phyloP scores from a whole-genome alignment of 805 yeast species.

The Candida loeiensis region DNA sequence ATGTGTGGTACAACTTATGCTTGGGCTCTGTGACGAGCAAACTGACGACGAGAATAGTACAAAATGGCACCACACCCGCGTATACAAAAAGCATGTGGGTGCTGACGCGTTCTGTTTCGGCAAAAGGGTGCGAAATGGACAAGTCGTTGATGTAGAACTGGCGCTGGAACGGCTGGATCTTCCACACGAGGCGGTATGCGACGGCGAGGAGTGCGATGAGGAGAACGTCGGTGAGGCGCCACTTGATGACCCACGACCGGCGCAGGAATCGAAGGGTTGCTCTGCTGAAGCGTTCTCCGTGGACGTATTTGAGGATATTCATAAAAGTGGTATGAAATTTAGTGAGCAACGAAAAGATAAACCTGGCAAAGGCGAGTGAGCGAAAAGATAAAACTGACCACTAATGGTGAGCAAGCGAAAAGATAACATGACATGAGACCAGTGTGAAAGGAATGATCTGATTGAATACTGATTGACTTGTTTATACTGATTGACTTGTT shows the following conservation, averaged over 20 bases:
- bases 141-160: constrained; percentile 74
- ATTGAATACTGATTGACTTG: no score
- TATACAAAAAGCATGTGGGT: constrained; percentile 51
- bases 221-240: constrained; percentile 24
- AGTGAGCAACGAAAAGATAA: background rate
- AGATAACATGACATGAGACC: no score
- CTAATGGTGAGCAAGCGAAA: background rate
- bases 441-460: no score
- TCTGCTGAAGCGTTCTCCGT: constrained; percentile 1
- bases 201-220: constrained; percentile 21
- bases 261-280: constrained; percentile 3
- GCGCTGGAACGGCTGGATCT: constrained; percentile 63
- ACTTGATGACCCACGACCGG: constrained; percentile 15
- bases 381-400: background rate
- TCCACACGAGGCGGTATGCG: constrained; percentile 20
- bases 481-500: no score
- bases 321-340: background rate
- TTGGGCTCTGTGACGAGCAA: constrained; percentile 45
- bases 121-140: constrained; percentile 77
- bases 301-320: constrained; percentile 1
- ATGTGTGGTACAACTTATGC: constrained; percentile 58
- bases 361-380: background rate
- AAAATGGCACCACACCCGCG: constrained; percentile 49
- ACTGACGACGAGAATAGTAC: constrained; percentile 32
- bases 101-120: constrained; percentile 69